phyloP scores from a whole-genome alignment of 257 asterid genomes.

The Nicotiana otophora region DNA sequence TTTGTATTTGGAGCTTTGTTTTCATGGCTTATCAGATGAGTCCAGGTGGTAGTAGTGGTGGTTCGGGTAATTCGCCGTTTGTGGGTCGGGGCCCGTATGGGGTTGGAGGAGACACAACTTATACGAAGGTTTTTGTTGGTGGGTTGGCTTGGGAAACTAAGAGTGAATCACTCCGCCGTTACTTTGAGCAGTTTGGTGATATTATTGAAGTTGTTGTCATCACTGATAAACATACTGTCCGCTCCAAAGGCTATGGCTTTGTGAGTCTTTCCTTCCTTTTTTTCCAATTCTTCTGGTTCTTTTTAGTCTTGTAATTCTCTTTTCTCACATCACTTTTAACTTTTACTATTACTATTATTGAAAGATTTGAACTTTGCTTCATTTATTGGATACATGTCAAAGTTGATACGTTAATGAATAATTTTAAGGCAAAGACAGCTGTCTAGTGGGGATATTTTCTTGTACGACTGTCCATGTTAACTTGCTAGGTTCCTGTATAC shows the following conservation, averaged over 20 bases:
- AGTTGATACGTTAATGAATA: not conserved
- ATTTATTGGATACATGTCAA: not conserved
- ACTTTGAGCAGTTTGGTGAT: constrained; percentile 39
- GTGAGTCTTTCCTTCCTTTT: constrained; percentile 17
- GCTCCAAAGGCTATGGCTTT: constrained; percentile 42
- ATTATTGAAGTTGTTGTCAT: constrained; percentile 41
- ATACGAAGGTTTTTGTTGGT: constrained; percentile 33
- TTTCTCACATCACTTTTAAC: not conserved
- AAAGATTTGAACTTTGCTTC: not conserved
- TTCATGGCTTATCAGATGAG: constrained; percentile 7
- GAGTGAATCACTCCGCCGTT: constrained; percentile 26
- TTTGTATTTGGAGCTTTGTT: not conserved
- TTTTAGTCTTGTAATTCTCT: not conserved
- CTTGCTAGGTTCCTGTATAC: not conserved
- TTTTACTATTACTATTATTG: not conserved
- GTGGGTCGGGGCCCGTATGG: constrained; percentile 3
- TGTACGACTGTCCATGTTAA: not conserved
- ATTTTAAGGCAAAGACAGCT: not conserved
- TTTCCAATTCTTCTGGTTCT: not conserved
- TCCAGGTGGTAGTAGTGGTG: constrained; percentile 6
- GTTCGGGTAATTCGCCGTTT: not conserved
- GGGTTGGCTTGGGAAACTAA: constrained; percentile 40
- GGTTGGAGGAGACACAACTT: constrained; percentile 24
- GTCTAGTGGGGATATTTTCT: not conserved
- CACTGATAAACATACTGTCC: constrained; percentile 28